These are phyloP conservation scores for Draba incana DNA, from an alignment of 345 rosid species.

Conservation along the genomic window DNA sequence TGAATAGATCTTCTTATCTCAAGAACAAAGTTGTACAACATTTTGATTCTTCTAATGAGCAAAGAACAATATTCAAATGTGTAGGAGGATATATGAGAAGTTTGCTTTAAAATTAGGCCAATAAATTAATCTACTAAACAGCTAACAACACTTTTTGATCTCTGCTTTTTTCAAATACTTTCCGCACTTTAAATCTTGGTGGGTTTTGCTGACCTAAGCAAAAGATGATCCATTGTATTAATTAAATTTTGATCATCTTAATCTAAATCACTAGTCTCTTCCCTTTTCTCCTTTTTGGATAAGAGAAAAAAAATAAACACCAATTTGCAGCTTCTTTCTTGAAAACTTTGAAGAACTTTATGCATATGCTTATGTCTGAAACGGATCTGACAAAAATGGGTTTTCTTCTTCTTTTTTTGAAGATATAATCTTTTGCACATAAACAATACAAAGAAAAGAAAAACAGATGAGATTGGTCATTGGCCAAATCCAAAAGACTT, in stretches of 20 bases:
- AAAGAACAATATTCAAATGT: conserved; percentile 27
- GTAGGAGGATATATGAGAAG: conserved; percentile 37
- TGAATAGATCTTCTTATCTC: conserved; percentile 42
- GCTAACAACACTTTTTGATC: conserved; percentile 38
- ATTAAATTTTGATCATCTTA: conserved; percentile 27
- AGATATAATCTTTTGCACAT: conserved; percentile 20
- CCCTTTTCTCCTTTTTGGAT: conserved; percentile 40
- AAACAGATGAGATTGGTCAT: conserved; percentile 29
- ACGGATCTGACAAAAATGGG: conserved; percentile 40
- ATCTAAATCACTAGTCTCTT: conserved; percentile 28
- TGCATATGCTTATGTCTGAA: conserved; percentile 45
- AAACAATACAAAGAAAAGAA: conserved; percentile 15
- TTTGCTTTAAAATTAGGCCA: conserved; percentile 30
- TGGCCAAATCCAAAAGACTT: conserved; percentile 50
- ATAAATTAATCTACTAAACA: conserved; percentile 26
- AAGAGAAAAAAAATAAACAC: conserved; percentile 20
- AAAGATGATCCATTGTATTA: conserved; percentile 27
- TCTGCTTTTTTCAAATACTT: conserved; percentile 39
- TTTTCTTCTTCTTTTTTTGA: conserved; percentile 5
- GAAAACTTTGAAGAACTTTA: conserved; percentile 40
- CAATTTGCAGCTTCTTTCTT: conserved; percentile 41
- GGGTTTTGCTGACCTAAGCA: conserved; percentile 47
- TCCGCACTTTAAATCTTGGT: conserved; percentile 38
- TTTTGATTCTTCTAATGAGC: neutral
- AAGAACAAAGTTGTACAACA: conserved; percentile 22